Conservation (phyloP, 148 eudicot genomes). For the Rhododendron ovatum region DNA sequence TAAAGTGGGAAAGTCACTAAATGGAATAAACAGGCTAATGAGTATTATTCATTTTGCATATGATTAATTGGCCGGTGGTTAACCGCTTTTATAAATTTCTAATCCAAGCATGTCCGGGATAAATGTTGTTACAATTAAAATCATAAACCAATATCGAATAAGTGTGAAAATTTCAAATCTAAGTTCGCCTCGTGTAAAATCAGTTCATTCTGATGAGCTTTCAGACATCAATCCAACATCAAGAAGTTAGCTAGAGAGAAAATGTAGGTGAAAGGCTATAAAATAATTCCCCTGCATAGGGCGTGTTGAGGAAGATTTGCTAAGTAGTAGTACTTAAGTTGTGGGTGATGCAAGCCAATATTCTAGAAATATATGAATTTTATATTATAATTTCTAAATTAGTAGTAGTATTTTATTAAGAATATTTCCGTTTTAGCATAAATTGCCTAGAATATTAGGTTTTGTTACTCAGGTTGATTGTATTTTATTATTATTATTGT, state of each 20-base stretch:
- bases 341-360: too few species aligned
- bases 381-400: too few species aligned
- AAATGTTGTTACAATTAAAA: not conserved
- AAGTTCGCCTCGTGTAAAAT: not conserved
- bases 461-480: too few species aligned
- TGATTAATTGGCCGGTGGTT: not conserved
- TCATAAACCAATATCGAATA: not conserved
- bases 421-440: too few species aligned
- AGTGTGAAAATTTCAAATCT: not conserved
- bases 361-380: too few species aligned
- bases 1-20: not conserved
- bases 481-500: too few species aligned
- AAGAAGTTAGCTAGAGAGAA: not conserved
- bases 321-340: too few species aligned
- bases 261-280: not conserved
- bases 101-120: not conserved
- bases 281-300: not conserved
- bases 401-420: too few species aligned
- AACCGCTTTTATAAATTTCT: not conserved
- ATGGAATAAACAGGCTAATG: not conserved
- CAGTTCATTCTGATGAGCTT: not conserved
- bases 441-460: too few species aligned
- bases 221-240: not conserved
- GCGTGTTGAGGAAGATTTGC: too few species aligned
- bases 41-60: not conserved